Evolutionary conservation across 2,329 filamentous ascomycete species (phyloP).

Genomic region (Chrysosporium keratinophilum): DNA sequence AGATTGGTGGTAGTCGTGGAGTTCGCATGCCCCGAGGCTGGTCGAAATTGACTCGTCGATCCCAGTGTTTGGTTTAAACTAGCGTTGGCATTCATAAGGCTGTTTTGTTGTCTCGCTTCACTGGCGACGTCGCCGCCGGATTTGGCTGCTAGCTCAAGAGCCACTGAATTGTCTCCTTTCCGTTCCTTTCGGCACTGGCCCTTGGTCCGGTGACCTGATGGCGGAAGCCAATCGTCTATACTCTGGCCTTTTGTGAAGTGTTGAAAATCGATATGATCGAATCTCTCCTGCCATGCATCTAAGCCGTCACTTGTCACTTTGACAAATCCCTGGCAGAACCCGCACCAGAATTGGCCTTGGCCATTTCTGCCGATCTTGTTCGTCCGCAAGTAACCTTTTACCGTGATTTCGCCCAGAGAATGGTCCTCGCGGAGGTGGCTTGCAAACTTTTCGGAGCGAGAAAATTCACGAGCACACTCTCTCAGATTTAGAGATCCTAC

Average conservation of each 20-base stretch:
- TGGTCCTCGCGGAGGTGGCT: slow-evolving; percentile 51
- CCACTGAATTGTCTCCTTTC: neutral
- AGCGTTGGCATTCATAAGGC: neutral
- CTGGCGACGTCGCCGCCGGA: neutral
- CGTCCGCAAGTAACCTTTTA: slow-evolving; percentile 33
- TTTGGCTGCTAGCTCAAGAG: neutral
- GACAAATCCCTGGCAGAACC: slow-evolving; percentile 59
- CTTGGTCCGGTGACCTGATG: slow-evolving; percentile 21
- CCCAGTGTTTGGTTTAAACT: neutral
- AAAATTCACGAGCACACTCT: slow-evolving; percentile 50
- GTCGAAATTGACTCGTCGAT: neutral
- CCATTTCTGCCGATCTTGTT: slow-evolving; percentile 56
- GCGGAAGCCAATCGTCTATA: slow-evolving; percentile 28
- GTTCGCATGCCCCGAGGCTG: neutral
- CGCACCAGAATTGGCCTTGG: slow-evolving; percentile 70
- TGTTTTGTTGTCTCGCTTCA: neutral
- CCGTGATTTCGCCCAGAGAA: slow-evolving; percentile 24
- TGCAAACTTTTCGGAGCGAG: slow-evolving; percentile 49
- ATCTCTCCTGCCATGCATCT: slow-evolving; percentile 51
- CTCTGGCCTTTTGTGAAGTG: slow-evolving; percentile 35
- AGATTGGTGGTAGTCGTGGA: neutral
- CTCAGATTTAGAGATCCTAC: slow-evolving; percentile 15
- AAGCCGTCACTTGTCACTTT: slow-evolving; percentile 41
- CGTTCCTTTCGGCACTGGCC: neutral
- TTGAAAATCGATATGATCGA: slow-evolving; percentile 61